phyloP scores from a whole-genome alignment of 305 asterid species.

The Nicotiana rustica region DNA sequence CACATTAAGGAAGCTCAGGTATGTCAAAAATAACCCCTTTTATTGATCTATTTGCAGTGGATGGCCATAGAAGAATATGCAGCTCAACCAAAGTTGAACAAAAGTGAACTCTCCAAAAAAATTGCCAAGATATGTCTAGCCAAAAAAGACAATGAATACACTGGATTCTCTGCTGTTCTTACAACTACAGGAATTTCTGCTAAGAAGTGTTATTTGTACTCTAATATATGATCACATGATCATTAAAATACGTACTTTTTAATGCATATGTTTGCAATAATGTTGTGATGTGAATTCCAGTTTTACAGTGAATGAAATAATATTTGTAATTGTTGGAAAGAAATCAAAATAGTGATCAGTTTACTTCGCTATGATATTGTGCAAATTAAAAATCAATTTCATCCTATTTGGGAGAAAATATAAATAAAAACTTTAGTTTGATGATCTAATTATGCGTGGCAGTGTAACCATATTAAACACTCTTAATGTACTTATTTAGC shows the following conservation, averaged over 20 bases:
- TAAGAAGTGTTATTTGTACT: slow-evolving; percentile 41
- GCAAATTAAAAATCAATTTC: no score
- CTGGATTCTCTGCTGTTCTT: slow-evolving; percentile 38
- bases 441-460: no score
- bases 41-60: slow-evolving; percentile 33
- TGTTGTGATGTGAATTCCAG: no score
- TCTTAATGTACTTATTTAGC: no score
- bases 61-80: slow-evolving; percentile 41
- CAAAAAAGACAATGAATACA: slow-evolving; percentile 29
- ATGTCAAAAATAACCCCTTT: neutral
- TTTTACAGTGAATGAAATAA: no score
- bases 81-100: slow-evolving; percentile 35
- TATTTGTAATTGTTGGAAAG: no score
- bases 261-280: slow-evolving; percentile 13
- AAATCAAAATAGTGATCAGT: no score
- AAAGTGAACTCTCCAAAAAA: slow-evolving; percentile 29
- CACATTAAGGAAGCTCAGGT: slow-evolving; percentile 41
- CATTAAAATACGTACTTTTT: neutral
- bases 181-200: slow-evolving; percentile 38
- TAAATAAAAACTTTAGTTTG: no score
- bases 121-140: slow-evolving; percentile 40
- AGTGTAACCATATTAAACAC: no score
- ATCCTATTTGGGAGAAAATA: no score
- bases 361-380: no score
- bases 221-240: neutral